Evolutionary conservation across 2,329 filamentous ascomycete species (phyloP).

Genomic region (Sporothrix luriei): DNA sequence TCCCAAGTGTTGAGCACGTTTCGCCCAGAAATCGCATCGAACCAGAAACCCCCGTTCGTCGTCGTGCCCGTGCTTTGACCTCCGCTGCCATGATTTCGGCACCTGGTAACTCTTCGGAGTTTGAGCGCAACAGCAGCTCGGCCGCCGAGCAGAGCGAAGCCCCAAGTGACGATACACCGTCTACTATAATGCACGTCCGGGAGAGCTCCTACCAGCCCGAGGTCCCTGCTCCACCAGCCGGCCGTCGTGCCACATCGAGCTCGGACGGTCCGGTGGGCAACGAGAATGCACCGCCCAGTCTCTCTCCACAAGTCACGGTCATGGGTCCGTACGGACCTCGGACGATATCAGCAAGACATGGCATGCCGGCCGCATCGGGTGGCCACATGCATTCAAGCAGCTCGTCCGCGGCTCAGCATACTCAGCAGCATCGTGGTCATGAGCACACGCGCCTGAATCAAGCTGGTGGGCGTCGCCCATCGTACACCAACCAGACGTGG

Average conservation of each 20-base stretch:
- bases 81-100: neutral
- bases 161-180: too few species aligned
- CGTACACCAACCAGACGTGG: neutral
- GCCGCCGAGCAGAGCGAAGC: too few species aligned
- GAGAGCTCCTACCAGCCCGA: too few species aligned
- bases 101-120: too few species aligned
- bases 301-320: too few species aligned
- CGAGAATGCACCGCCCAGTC: too few species aligned
- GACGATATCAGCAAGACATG: neutral
- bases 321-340: too few species aligned
- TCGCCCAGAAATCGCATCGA: neutral
- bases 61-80: neutral
- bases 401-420: neutral
- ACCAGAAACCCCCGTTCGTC: neutral
- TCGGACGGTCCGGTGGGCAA: too few species aligned
- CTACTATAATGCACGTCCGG: too few species aligned
- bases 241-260: too few species aligned
- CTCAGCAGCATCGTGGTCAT: neutral
- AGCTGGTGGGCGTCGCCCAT: neutral
- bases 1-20: neutral
- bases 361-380: neutral
- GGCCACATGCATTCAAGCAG: neutral
- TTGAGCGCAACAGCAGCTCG: neutral
- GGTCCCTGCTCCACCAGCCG: too few species aligned
- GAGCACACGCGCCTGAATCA: neutral